Conservation (phyloP, 2,329 filamentous ascomycete species). For the Pestalotiopsis fici region DNA sequence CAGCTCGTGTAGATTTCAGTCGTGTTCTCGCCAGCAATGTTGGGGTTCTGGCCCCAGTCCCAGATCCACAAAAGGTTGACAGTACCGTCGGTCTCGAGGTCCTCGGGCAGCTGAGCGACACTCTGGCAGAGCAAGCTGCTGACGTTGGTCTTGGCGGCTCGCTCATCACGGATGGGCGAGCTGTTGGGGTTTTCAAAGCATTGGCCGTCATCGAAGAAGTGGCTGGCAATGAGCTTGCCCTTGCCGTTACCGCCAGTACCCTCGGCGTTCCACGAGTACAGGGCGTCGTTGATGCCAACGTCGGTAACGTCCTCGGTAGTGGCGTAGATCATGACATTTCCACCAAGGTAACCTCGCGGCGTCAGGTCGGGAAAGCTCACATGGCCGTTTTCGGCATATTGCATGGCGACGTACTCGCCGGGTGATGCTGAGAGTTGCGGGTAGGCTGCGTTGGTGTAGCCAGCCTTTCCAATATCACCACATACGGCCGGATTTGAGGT, state of each 20-base stretch:
- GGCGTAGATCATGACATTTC: conserved; percentile 75
- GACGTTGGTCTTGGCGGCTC: conserved; percentile 58
- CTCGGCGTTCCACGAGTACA: conserved; percentile 75
- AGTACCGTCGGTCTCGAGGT: conserved; percentile 60
- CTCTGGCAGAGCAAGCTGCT: conserved; percentile 77
- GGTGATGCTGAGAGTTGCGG: conserved; percentile 59
- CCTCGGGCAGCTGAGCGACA: conserved; percentile 72
- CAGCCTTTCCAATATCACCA: conserved; percentile 60
- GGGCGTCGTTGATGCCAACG: conserved; percentile 48
- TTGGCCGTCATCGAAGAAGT: conserved; percentile 86
- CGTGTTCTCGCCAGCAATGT: conserved; percentile 38
- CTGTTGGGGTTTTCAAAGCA: conserved; percentile 79
- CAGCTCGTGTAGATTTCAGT: conserved; percentile 63
- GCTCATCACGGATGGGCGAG: conserved; percentile 54
- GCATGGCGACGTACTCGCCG: conserved; percentile 66
- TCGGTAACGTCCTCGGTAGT: conserved; percentile 57
- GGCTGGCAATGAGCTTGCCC: conserved; percentile 73
- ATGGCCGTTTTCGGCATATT: conserved; percentile 77
- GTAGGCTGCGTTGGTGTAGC: conserved; percentile 58
- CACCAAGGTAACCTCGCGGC: conserved; percentile 59
- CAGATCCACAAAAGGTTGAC: conserved; percentile 96
- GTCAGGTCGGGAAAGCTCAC: conserved; percentile 64
- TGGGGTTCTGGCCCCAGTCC: conserved; percentile 77
- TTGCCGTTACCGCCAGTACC: conserved; percentile 80
- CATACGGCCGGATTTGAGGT: conserved; percentile 57